Evolutionary conservation across 1,139 yeast genomes (phyloP).

Genomic region (Hyphopichia fennica): DNA sequence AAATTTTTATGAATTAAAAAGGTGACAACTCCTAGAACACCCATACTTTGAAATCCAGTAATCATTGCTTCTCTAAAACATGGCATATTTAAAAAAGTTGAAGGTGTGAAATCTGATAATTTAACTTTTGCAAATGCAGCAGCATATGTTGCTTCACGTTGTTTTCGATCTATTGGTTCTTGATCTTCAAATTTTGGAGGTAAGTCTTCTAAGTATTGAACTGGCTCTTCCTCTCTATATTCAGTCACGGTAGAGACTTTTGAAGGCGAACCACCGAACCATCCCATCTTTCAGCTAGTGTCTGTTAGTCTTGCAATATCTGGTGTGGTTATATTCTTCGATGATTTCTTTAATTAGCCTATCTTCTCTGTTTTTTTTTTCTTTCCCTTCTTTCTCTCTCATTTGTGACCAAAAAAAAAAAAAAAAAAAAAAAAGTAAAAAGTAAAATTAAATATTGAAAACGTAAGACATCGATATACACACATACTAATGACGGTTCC

Average conservation of each 20-base stretch:
- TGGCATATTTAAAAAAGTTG: constrained; percentile 65
- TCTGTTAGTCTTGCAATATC: too few species aligned
- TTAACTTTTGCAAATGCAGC: constrained; percentile 33
- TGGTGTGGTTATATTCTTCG: too few species aligned
- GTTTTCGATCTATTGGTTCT: constrained; percentile 18
- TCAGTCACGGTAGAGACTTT: constrained; percentile 28
- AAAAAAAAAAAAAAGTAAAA: not conserved
- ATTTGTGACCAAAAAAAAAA: not conserved
- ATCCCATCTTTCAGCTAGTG: constrained; percentile 22
- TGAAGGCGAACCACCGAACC: constrained; percentile 28
- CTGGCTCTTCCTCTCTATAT: constrained; percentile 15
- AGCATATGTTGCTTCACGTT: constrained; percentile 17
- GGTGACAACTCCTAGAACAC: constrained; percentile 73
- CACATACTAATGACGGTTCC: not conserved
- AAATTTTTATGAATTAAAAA: constrained; percentile 67
- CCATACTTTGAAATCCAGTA: constrained; percentile 84
- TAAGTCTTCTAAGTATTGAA: constrained; percentile 30
- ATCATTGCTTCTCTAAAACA: constrained; percentile 89
- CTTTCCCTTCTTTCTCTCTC: not conserved
- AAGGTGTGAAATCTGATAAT: constrained; percentile 55
- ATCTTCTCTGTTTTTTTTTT: not conserved
- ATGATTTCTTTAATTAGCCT: too few species aligned
- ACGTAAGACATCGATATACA: too few species aligned
- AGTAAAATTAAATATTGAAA: too few species aligned
- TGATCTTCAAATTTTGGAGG: constrained; percentile 50